Conservation (phyloP, 257 asterid species). For the Mentha longifolia region DNA sequence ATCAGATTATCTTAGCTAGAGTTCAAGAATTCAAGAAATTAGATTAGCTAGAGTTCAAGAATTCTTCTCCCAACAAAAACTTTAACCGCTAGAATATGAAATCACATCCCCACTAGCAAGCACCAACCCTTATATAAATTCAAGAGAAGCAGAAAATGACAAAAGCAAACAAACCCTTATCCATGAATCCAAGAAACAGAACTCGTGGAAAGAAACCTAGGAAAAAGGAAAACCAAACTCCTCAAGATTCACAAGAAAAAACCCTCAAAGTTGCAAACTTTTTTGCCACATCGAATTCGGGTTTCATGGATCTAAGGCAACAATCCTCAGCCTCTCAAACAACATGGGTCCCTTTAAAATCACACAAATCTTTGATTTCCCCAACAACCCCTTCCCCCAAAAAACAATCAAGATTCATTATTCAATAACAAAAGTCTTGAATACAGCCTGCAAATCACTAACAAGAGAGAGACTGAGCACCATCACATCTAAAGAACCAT, state of each 20-base stretch:
- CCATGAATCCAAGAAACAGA: constrained; percentile 42
- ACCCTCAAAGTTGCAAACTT: constrained; percentile 52
- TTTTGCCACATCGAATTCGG: constrained; percentile 61
- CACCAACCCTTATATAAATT: constrained; percentile 52
- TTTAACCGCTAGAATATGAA: constrained; percentile 39
- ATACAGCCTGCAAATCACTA: constrained; percentile 26
- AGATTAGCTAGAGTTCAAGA: constrained; percentile 23
- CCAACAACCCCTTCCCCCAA: not conserved
- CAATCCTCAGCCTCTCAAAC: constrained; percentile 60
- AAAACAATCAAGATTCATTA: constrained; percentile 48
- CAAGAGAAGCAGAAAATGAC: constrained; percentile 41
- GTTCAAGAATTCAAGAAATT: constrained; percentile 29
- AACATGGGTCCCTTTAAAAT: constrained; percentile 1
- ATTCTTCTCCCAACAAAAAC: constrained; percentile 25
- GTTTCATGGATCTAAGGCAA: constrained; percentile 83
- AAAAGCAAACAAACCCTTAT: constrained; percentile 61
- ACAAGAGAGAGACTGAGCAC: constrained; percentile 46
- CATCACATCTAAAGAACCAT: constrained; percentile 28
- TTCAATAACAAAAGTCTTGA: constrained; percentile 35
- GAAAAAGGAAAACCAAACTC: constrained; percentile 41
- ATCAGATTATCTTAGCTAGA: constrained; percentile 47
- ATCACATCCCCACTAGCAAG: constrained; percentile 45
- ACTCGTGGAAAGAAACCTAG: constrained; percentile 48
- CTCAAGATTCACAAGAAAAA: constrained; percentile 70
- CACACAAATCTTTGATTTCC: constrained; percentile 27